These are phyloP conservation scores for Xylariaceae sp. DNA, from an alignment of 2,329 filamentous ascomycete species.

Conservation along the genomic window DNA sequence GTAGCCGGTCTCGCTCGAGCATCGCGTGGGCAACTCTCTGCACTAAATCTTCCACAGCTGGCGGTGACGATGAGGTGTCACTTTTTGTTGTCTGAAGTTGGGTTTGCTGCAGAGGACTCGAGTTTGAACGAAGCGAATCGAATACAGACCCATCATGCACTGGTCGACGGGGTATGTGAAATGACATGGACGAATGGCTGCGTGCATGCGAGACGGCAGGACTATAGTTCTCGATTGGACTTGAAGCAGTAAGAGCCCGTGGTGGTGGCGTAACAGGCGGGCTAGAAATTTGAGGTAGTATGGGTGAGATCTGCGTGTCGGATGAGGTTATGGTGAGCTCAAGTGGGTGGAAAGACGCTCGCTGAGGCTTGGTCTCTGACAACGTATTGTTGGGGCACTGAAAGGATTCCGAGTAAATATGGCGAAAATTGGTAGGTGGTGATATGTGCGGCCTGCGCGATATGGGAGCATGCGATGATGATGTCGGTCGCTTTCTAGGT, in stretches of 20 bases:
- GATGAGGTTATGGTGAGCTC: slow-evolving; percentile 51
- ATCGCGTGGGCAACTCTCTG: slow-evolving; percentile 53
- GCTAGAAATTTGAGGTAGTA: slow-evolving; percentile 46
- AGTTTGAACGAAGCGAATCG: slow-evolving; percentile 30
- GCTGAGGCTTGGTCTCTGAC: slow-evolving; percentile 29
- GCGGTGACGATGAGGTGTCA: slow-evolving; percentile 34
- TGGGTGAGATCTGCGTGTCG: slow-evolving; percentile 48
- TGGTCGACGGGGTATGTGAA: slow-evolving; percentile 49
- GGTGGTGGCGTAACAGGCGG: slow-evolving; percentile 37
- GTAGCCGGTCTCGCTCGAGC: slow-evolving; percentile 53
- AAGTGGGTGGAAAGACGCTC: slow-evolving; percentile 47
- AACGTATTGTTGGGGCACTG: slow-evolving; percentile 25
- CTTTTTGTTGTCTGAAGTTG: slow-evolving; percentile 42
- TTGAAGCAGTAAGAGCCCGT: slow-evolving; percentile 34
- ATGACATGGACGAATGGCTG: slow-evolving; percentile 50
- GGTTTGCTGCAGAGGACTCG: slow-evolving; percentile 39
- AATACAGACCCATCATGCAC: slow-evolving; percentile 33
- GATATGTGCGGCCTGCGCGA: slow-evolving; percentile 54
- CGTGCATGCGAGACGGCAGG: slow-evolving; percentile 37
- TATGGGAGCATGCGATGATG: slow-evolving; percentile 36
- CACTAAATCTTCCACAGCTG: slow-evolving; percentile 47
- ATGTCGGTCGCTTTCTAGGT: slow-evolving; percentile 42
- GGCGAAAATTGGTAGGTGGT: slow-evolving; percentile 54
- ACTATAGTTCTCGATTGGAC: slow-evolving; percentile 33
- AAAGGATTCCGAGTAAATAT: slow-evolving; percentile 43